Conservation (phyloP, 1,284 basidiomycete genomes). For the Retiboletus flavoniger region DNA sequence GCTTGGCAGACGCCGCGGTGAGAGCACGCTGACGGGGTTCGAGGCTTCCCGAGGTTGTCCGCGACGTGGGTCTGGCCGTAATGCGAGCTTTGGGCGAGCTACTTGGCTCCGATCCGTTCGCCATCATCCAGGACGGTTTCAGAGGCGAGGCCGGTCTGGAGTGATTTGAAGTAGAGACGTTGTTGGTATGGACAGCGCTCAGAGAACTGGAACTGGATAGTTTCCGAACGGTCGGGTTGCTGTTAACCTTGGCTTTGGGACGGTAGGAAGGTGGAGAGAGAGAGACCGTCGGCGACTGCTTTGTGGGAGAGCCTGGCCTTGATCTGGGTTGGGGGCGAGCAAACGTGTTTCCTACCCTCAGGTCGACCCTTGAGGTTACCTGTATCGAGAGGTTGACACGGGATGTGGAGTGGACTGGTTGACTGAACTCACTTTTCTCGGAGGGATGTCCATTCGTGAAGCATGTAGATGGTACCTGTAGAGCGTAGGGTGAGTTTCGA, state of each 20-base stretch:
- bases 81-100: conserved; percentile 27
- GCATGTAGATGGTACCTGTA: not conserved
- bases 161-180: conserved; percentile 15
- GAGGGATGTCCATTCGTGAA: conserved; percentile 34
- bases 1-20: conserved; percentile 31
- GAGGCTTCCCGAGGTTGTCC: conserved; percentile 17
- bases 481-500: not conserved
- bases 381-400: conserved; percentile 27
- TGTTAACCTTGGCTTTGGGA: conserved; percentile 63
- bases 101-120: conserved; percentile 14
- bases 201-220: conserved; percentile 33
- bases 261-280: conserved; percentile 39
- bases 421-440: conserved; percentile 43
- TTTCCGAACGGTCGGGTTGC: conserved; percentile 47
- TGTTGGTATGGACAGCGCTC: conserved; percentile 17
- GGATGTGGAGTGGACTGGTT: not conserved
- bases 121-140: conserved; percentile 33
- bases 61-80: conserved; percentile 28
- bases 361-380: conserved; percentile 44
- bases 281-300: conserved; percentile 38
- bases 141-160: conserved; percentile 45
- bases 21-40: conserved; percentile 40
- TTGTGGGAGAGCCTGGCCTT: conserved; percentile 54
- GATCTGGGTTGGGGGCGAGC: conserved; percentile 32
- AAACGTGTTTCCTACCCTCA: conserved; percentile 30